Evolutionary conservation across 2,329 filamentous ascomycete genomes (phyloP).

Genomic region (Cephalotrichum gorgonifer): DNA sequence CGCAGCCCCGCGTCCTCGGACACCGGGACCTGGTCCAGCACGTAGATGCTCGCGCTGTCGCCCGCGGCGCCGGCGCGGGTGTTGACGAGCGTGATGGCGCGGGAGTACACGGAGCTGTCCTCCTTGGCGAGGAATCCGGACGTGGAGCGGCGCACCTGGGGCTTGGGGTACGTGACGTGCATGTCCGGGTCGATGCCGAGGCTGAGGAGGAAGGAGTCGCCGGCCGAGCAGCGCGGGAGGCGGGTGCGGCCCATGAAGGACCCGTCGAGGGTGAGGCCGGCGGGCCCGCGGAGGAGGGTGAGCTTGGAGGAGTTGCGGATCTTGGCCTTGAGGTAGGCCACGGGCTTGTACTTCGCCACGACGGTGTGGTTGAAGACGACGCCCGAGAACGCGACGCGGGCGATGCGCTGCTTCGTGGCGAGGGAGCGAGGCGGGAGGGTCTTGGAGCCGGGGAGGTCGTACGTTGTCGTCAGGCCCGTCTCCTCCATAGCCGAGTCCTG

Average conservation of each 20-base stretch:
- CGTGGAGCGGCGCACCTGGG: constrained; percentile 39
- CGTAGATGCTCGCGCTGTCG: constrained; percentile 33
- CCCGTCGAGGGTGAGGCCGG: constrained; percentile 52
- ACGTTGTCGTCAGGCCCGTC: constrained; percentile 48
- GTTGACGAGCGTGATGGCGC: constrained; percentile 39
- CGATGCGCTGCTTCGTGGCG: constrained; percentile 48
- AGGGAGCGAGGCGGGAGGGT: constrained; percentile 41
- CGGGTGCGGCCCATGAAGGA: constrained; percentile 47
- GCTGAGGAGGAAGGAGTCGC: constrained; percentile 40
- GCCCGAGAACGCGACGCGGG: constrained; percentile 37
- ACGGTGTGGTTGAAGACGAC: constrained; percentile 46
- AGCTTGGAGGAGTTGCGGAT: constrained; percentile 45
- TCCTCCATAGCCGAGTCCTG: constrained; percentile 47
- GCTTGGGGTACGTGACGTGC: constrained; percentile 42
- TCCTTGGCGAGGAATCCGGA: constrained; percentile 44
- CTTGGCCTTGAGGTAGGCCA: constrained; percentile 48
- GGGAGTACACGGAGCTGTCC: constrained; percentile 37
- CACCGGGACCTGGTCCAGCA: constrained; percentile 52
- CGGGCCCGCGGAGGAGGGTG: constrained; percentile 42
- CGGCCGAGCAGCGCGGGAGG: constrained; percentile 44
- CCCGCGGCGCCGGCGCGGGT: constrained; percentile 25
- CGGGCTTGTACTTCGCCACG: constrained; percentile 49
- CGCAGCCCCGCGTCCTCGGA: constrained; percentile 47
- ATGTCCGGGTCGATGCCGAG: constrained; percentile 52
- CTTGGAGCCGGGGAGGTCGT: constrained; percentile 48